Evolutionary conservation across 2,329 filamentous ascomycete genomes (phyloP), one percentile per base, ranked within the genome.

Genomic region (Diaporthe capsici): DNA sequence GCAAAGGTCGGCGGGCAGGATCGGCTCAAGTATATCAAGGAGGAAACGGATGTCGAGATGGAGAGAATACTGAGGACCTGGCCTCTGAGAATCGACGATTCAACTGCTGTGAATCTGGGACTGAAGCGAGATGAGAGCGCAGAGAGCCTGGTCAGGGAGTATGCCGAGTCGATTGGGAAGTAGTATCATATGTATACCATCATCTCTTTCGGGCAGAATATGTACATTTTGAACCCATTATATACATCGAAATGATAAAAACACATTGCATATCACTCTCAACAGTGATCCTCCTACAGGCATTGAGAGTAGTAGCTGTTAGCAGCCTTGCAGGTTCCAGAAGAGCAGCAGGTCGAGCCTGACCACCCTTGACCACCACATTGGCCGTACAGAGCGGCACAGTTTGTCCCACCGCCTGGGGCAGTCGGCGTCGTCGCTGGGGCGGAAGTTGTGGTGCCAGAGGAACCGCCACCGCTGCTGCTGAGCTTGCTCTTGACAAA

Each of bases 1-100:
- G 84, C 86, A 75, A 80, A 84, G 49, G 84, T 90, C 42, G 88
- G 87, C 5, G 89, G 88, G 0, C 81, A 84, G 73, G 84, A 88
- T 68, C 84, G 84, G 22, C 78, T 86, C 57, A 81, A 76, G 1
- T 81, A 87, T 63, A 84, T 91, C 4, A 85, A 86, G 76, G 87
- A 90, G 78, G 84, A 86, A 76, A 84, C 85, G 63, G 87, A 90
- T 70, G 83, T 85, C 39, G 84, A 84, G 53, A 79, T 87, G 25
- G 85, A 88, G 79, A 84, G 83, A 70, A 89, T 91, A 76, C 87
- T 91, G 20, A 85, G 86, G 75, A 87, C 85, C 22, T 91, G 89
- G 90, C 88, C 89, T n/a, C 84, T 87, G 10, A 82, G 84, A 63
- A 88, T 90, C 76, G 86, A 90, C 76, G 86, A 84, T 10, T 81